A percentile compares a stretch with the other conserved stretches of the same genome.
Conservation (phyloP, 2,329 filamentous ascomycete genomes). For the Aspergillus sojae region DNA sequence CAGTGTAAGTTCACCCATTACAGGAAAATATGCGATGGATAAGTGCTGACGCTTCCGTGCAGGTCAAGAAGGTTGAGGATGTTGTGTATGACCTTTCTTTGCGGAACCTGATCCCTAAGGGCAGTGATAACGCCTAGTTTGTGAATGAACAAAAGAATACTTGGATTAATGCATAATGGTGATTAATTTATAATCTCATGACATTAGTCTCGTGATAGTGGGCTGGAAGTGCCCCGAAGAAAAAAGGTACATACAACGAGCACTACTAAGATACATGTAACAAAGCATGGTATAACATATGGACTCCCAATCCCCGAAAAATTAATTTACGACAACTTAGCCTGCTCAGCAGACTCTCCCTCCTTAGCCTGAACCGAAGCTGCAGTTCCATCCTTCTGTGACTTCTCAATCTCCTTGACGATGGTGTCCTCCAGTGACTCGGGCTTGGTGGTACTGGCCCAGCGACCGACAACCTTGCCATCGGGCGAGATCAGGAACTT, state of each 20-base stretch:
- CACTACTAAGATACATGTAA: conserved; percentile 6
- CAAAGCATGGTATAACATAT: conserved; percentile 16
- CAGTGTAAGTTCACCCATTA: conserved; percentile 51
- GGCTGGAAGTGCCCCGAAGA: background rate
- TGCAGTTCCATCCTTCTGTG: conserved; percentile 41
- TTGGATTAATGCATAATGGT: background rate
- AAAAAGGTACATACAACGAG: background rate
- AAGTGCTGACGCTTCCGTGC: conserved; percentile 7
- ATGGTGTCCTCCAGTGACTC: conserved; percentile 76
- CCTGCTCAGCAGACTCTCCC: conserved; percentile 19
- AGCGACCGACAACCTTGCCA: conserved; percentile 81
- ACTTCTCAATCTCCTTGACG: conserved; percentile 70
- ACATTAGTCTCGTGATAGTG: background rate
- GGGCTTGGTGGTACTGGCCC: conserved; percentile 87
- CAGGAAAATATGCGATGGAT: background rate
- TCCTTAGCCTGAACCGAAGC: conserved; percentile 25
- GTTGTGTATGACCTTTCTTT: conserved; percentile 94
- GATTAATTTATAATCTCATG: background rate
- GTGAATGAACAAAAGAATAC: background rate
- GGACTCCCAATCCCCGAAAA: background rate
- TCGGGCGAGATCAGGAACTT: conserved; percentile 91
- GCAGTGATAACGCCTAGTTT: conserved; percentile 21
- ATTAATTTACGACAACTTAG: conserved; percentile 25
- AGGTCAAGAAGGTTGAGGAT: conserved; percentile 96
- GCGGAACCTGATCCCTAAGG: conserved; percentile 72